These are phyloP conservation scores for Nitzschia inconspicua DNA, from an alignment of 108 stramenopile species.

Conservation along the genomic window DNA sequence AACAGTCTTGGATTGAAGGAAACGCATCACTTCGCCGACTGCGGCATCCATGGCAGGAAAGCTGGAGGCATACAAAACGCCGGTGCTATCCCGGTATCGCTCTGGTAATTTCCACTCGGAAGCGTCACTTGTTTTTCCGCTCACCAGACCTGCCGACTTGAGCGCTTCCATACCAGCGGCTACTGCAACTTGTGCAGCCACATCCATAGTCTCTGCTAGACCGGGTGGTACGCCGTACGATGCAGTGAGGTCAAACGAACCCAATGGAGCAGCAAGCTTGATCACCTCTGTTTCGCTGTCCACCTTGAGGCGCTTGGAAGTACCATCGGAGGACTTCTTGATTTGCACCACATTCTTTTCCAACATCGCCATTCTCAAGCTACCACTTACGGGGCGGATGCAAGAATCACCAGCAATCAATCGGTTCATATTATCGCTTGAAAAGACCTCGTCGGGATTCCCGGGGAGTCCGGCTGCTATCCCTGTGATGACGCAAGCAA, in stretches of 20 bases:
- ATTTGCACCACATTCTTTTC: conserved; percentile 94
- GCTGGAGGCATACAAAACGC: conserved; percentile 92
- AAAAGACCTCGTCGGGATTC: conserved; percentile 57
- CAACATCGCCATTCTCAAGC: conserved; percentile 67
- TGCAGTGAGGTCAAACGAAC: conserved; percentile 66
- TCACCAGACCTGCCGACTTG: conserved; percentile 90
- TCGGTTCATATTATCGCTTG: conserved; percentile 64
- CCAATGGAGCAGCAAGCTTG: conserved; percentile 88
- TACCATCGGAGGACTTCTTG: conserved; percentile 67
- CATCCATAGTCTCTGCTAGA: conserved; percentile 94
- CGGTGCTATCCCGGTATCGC: conserved; percentile 87
- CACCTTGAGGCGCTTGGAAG: conserved; percentile 50
- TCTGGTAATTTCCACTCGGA: conserved; percentile 89
- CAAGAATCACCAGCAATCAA: conserved; percentile 79
- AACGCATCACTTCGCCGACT: conserved; percentile 93
- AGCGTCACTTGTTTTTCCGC: conserved; percentile 68
- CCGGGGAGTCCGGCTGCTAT: conserved; percentile 93
- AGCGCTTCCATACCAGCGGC: conserved; percentile 95
- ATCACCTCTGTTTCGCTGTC: conserved; percentile 59
- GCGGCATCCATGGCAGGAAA: conserved; percentile 98
- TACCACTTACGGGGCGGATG: conserved; percentile 68
- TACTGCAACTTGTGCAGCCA: conserved; percentile 93
- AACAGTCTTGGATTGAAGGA: conserved; percentile 84
- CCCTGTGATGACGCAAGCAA: conserved; percentile 92
- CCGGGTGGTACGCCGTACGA: conserved; percentile 87